These are phyloP conservation scores for Hapsidospora chrysogenum DNA, from an alignment of 495 filamentous ascomycete genomes.

Conservation along the genomic window DNA sequence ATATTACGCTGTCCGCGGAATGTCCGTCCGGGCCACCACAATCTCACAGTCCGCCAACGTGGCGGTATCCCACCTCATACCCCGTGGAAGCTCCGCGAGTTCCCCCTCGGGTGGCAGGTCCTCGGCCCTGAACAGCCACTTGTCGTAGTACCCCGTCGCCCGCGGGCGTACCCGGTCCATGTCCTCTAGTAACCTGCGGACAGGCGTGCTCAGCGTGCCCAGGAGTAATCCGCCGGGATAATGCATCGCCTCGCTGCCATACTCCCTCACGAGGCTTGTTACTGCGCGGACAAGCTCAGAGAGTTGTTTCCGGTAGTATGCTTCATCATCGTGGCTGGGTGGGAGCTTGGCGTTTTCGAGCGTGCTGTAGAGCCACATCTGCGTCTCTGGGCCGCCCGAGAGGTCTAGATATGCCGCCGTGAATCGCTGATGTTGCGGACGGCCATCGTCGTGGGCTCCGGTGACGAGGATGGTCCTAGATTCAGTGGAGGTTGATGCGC, in stretches of 20 bases:
- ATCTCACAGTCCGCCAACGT: constrained; percentile 15
- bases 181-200: constrained; percentile 5
- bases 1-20: constrained; percentile 20
- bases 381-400: constrained; percentile 37
- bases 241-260: constrained; percentile 4
- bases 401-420: constrained; percentile 43
- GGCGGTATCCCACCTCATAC: constrained; percentile 16
- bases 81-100: constrained; percentile 3
- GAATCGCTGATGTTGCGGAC: constrained; percentile 16
- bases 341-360: constrained; percentile 18
- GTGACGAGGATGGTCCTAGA: no score
- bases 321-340: no score
- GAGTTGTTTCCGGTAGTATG: constrained; percentile 1
- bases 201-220: background rate
- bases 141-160: constrained; percentile 14
- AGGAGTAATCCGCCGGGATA: background rate
- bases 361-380: constrained; percentile 42
- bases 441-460: no score
- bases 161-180: constrained; percentile 5
- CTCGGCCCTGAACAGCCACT: constrained; percentile 23
- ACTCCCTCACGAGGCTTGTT: constrained; percentile 3
- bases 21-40: constrained; percentile 15
- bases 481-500: no score
- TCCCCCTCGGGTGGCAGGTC: constrained; percentile 8
- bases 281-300: constrained; percentile 4